phyloP scores from a whole-genome alignment of 2,329 filamentous ascomycete genomes.

The Dissoconium aciculare region DNA sequence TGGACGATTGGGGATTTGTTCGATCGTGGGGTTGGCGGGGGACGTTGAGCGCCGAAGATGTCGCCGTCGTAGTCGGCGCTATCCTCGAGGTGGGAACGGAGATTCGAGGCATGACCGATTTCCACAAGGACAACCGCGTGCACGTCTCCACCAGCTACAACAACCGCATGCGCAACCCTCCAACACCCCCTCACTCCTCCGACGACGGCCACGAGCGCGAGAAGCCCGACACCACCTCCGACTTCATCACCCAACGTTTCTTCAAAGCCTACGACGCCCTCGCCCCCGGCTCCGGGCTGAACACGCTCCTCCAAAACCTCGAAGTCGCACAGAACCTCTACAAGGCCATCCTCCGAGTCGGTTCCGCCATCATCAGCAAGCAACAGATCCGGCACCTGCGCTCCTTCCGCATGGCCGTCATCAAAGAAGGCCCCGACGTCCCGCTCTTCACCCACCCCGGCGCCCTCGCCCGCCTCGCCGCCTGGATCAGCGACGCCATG shows the following conservation, averaged over 20 bases:
- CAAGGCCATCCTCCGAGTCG: conserved; percentile 82
- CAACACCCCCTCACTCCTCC: conserved; percentile 22
- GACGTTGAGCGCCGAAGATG: conserved; percentile 81
- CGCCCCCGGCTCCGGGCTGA: conserved; percentile 42
- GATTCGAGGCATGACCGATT: conserved; percentile 9
- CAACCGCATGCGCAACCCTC: conserved; percentile 17
- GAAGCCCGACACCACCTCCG: conserved; percentile 21
- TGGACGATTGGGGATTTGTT: conserved; percentile 94
- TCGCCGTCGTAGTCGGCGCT: conserved; percentile 81
- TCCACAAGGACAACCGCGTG: conserved; percentile 7
- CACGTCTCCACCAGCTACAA: conserved; percentile 15
- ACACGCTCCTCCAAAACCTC: conserved; percentile 59
- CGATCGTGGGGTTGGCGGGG: conserved; percentile 96
- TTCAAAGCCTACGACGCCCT: conserved; percentile 46
- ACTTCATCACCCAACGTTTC: conserved; percentile 38
- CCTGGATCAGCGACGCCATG: conserved; percentile 89
- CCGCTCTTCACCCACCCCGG: conserved; percentile 84
- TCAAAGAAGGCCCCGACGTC: conserved; percentile 88
- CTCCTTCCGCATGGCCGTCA: conserved; percentile 86
- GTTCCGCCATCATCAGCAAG: conserved; percentile 81
- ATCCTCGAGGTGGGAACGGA: conserved; percentile 69
- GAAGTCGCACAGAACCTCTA: conserved; percentile 78
- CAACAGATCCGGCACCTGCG: conserved; percentile 83
- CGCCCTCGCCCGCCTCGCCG: conserved; percentile 78
- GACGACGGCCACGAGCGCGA: conserved; percentile 17